phyloP scores from a whole-genome alignment of 2,329 filamentous ascomycete species.

The Celoporthe dispersa region DNA sequence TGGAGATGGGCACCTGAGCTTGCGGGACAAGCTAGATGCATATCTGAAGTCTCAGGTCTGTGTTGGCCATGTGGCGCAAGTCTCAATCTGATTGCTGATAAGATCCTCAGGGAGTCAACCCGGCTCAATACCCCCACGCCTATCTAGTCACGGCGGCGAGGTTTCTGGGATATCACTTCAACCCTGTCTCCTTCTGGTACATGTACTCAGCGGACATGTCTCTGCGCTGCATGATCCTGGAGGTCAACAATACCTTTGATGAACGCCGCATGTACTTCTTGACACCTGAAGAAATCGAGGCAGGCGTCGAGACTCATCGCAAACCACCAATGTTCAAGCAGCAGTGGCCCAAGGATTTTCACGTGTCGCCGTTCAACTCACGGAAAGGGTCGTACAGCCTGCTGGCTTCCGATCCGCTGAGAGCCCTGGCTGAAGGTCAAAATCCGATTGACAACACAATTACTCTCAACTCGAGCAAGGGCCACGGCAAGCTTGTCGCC shows the following conservation, averaged over 20 bases:
- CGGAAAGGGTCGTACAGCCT: slow-evolving; percentile 60
- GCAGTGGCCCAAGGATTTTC: slow-evolving; percentile 72
- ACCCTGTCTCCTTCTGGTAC: slow-evolving; percentile 81
- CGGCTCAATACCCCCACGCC: slow-evolving; percentile 64
- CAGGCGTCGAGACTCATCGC: slow-evolving; percentile 7
- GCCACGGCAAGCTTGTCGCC: slow-evolving; percentile 64
- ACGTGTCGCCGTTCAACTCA: slow-evolving; percentile 77
- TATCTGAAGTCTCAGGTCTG: slow-evolving; percentile 63
- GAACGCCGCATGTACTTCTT: slow-evolving; percentile 71
- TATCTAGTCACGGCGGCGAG: slow-evolving; percentile 74
- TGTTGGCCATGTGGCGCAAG: slow-evolving; percentile 28
- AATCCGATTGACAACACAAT: slow-evolving; percentile 62
- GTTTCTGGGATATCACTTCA: slow-evolving; percentile 73
- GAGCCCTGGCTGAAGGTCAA: slow-evolving; percentile 42
- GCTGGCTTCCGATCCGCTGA: slow-evolving; percentile 52
- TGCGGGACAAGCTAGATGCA: slow-evolving; percentile 65
- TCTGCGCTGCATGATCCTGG: slow-evolving; percentile 68
- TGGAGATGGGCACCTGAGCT: slow-evolving; percentile 52
- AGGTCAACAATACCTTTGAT: slow-evolving; percentile 79
- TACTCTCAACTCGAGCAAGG: slow-evolving; percentile 63
- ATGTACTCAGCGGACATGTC: slow-evolving; percentile 64
- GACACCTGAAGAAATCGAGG: slow-evolving; percentile 37
- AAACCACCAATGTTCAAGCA: slow-evolving; percentile 47
- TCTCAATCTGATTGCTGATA: slow-evolving; percentile 4
- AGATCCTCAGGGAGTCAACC: slow-evolving; percentile 56